Percentiles rank a stretch among this genome's conserved stretches.
phyloP scores from a whole-genome alignment of 73 alveolate species.

The Paramecium biaurelia region DNA sequence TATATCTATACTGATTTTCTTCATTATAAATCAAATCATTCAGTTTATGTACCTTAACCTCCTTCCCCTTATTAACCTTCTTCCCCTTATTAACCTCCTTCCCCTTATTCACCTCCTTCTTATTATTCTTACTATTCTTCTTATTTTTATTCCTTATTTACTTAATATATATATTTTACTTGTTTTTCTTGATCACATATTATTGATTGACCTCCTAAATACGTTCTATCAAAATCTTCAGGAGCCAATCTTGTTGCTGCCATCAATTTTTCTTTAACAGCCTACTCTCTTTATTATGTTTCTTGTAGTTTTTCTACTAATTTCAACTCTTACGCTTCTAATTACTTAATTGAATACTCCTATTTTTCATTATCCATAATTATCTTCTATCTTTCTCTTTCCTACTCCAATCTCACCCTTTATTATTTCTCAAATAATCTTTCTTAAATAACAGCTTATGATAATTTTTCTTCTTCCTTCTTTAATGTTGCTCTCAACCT shows the following conservation, averaged over 20 bases:
- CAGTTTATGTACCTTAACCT: conserved; percentile 12
- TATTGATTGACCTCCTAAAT: not conserved
- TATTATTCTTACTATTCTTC: not conserved
- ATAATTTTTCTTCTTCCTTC: not conserved
- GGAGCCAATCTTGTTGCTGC: not conserved
- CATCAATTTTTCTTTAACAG: not conserved
- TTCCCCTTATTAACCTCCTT: not conserved
- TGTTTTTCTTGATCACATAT: not conserved
- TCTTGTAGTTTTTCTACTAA: not conserved
- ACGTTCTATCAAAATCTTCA: conserved; percentile 7
- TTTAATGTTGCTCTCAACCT: not conserved
- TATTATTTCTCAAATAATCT: not conserved
- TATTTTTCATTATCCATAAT: not conserved
- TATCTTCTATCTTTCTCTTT: not conserved
- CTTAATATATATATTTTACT: not conserved
- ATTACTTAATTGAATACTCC: not conserved
- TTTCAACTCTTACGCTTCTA: not conserved
- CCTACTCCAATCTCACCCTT: not conserved
- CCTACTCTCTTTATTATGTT: not conserved
- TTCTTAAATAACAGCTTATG: not conserved
- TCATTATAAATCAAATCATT: not conserved
- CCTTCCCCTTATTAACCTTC: not conserved
- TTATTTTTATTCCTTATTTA: not conserved
- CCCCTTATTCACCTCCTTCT: not conserved
- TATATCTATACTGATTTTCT: not conserved